These are phyloP conservation scores for Schoenoplectus triqueter DNA, from an alignment of 202 grass and related monocot species.

Conservation along the genomic window DNA sequence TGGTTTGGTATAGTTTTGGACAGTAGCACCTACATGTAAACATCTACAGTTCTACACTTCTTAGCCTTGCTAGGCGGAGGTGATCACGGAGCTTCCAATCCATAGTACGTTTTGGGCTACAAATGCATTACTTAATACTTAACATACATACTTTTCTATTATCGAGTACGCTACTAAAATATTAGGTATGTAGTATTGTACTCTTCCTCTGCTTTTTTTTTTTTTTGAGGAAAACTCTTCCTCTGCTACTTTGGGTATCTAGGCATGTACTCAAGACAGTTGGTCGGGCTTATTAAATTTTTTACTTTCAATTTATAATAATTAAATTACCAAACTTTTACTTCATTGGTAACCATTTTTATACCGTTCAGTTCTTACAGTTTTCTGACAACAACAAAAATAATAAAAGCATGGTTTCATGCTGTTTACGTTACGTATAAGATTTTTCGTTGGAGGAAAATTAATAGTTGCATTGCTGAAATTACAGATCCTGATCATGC, in stretches of 20 bases:
- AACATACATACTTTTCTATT: background rate
- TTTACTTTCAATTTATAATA: background rate
- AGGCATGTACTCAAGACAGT: background rate
- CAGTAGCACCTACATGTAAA: slow-evolving; percentile 33
- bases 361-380: no score
- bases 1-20: slow-evolving; percentile 41
- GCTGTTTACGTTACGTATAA: no score
- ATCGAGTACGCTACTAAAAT: slow-evolving; percentile 12
- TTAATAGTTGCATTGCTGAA: no score
- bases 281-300: background rate
- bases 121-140: slow-evolving; percentile 22
- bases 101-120: slow-evolving; percentile 18
- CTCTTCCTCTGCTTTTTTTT: background rate
- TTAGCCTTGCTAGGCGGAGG: slow-evolving; percentile 12
- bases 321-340: no score
- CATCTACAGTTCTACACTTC: background rate
- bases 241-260: slow-evolving; percentile 20
- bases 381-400: no score
- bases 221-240: no score
- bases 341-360: no score
- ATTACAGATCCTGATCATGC: no score
- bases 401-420: no score
- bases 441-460: no score
- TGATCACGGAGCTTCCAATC: slow-evolving; percentile 11
- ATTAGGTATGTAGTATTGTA: slow-evolving; percentile 14